These are phyloP conservation scores for Hygrophorus pudorinus DNA, from an alignment of 768 basidiomycete genomes.

Conservation along the genomic window DNA sequence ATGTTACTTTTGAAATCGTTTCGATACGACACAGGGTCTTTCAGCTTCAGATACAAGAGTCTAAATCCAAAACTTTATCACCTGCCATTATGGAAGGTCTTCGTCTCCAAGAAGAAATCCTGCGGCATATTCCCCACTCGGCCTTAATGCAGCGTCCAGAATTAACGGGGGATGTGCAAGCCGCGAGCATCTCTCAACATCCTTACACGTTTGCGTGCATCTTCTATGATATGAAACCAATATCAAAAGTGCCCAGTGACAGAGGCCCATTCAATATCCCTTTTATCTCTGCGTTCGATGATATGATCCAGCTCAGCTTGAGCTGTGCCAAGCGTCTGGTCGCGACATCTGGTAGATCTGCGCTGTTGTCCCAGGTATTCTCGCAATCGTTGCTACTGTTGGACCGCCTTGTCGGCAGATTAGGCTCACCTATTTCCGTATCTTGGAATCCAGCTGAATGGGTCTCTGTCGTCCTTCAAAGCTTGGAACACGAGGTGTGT, in stretches of 20 bases:
- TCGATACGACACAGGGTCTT: slow-evolving; percentile 4
- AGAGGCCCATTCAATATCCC: slow-evolving; percentile 30
- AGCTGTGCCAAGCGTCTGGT: slow-evolving; percentile 31
- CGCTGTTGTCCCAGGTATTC: slow-evolving; percentile 37
- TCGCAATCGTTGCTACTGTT: slow-evolving; percentile 43
- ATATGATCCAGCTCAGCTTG: slow-evolving; percentile 36
- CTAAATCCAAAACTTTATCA: slow-evolving; percentile 24
- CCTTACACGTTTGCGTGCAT: slow-evolving; percentile 48
- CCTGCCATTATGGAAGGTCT: slow-evolving; percentile 31
- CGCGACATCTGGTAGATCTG: slow-evolving; percentile 20
- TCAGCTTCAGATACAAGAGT: slow-evolving; percentile 28
- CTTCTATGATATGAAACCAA: slow-evolving; percentile 45
- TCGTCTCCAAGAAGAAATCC: slow-evolving; percentile 42
- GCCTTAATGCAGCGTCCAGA: slow-evolving; percentile 43
- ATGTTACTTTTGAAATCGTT: neutral
- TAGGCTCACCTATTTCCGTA: slow-evolving; percentile 29
- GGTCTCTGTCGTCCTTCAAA: slow-evolving; percentile 44
- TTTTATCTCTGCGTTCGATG: slow-evolving; percentile 48
- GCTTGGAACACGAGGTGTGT: slow-evolving; percentile 47
- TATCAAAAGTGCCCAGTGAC: slow-evolving; percentile 11
- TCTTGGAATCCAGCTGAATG: slow-evolving; percentile 59
- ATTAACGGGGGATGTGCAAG: slow-evolving; percentile 27
- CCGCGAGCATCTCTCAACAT: slow-evolving; percentile 20
- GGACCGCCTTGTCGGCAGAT: slow-evolving; percentile 35
- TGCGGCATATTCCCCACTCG: slow-evolving; percentile 39